Percentiles rank a stretch among this genome's conserved stretches.
Conservation (phyloP, 2,329 filamentous ascomycete species). For the Cladophialophora exuberans region DNA sequence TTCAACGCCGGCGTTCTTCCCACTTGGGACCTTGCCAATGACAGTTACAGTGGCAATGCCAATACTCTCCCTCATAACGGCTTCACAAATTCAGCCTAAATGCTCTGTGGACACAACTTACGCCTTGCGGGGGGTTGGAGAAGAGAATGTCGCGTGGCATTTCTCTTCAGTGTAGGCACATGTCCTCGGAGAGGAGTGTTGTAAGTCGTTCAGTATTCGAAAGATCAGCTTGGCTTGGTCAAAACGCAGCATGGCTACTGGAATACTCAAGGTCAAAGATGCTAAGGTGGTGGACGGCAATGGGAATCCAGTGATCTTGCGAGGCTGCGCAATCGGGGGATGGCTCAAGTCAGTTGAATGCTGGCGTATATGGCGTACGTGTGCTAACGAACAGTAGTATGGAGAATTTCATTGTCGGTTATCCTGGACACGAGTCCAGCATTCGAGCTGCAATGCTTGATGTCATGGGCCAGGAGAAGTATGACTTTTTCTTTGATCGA, state of each 20-base stretch:
- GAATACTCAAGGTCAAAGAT: slow-evolving; percentile 47
- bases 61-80: not conserved
- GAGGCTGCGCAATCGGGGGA: slow-evolving; percentile 51
- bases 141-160: no score
- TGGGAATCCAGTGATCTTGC: slow-evolving; percentile 52
- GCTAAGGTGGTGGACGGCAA: slow-evolving; percentile 51
- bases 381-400: slow-evolving; percentile 42
- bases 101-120: not conserved
- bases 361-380: slow-evolving; percentile 32
- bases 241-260: slow-evolving; percentile 23
- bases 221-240: not conserved
- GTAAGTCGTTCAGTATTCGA: not conserved
- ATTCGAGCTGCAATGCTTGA: slow-evolving; percentile 58
- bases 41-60: not conserved
- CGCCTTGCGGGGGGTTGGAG: slow-evolving; percentile 1
- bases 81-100: not conserved
- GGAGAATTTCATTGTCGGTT: slow-evolving; percentile 69
- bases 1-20: not conserved
- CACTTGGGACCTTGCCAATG: not conserved
- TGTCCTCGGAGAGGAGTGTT: not conserved
- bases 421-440: slow-evolving; percentile 60
- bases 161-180: not conserved
- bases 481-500: slow-evolving; percentile 50
- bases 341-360: slow-evolving; percentile 37
- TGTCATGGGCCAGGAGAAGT: slow-evolving; percentile 59